These are phyloP conservation scores for Cylindrodendrum hubeiense DNA, from an alignment of 2,329 filamentous ascomycete species.

Conservation along the genomic window DNA sequence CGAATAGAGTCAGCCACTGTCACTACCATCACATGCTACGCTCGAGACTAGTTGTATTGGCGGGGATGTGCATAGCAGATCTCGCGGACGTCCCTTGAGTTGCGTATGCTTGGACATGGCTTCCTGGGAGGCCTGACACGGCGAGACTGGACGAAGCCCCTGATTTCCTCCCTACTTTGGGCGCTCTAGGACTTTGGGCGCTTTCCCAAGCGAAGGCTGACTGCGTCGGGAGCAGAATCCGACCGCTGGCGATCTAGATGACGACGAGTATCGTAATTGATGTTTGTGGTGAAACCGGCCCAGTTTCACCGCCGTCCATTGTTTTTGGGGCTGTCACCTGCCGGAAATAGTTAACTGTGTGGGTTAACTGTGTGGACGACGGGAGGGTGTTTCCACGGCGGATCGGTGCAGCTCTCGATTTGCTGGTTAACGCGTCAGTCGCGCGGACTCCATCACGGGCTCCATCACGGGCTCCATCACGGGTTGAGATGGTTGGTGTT, in stretches of 20 bases:
- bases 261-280: not conserved
- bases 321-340: slow-evolving; percentile 13
- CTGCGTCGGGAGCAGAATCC: not conserved
- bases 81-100: slow-evolving; percentile 18
- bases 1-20: slow-evolving; percentile 25
- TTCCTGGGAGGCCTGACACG: slow-evolving; percentile 20
- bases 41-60: slow-evolving; percentile 19
- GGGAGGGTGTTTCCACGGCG: slow-evolving; percentile 2
- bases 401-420: not conserved
- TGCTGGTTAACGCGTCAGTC: not conserved
- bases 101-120: slow-evolving; percentile 23
- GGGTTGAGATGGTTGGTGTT: slow-evolving; percentile 16
- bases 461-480: slow-evolving; percentile 8
- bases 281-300: slow-evolving; percentile 39
- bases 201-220: not conserved
- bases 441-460: slow-evolving; percentile 4
- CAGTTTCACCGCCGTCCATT: slow-evolving; percentile 37
- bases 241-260: not conserved
- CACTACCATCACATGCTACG: slow-evolving; percentile 27
- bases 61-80: slow-evolving; percentile 27
- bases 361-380: slow-evolving; percentile 1
- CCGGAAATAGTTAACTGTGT: not conserved
- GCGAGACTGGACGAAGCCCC: slow-evolving; percentile 21
- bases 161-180: slow-evolving; percentile 31
- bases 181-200: slow-evolving; percentile 6